A percentile compares a stretch with the other conserved stretches of the same genome.
phyloP scores from a whole-genome alignment of 192 early-diverging fungal species.

The Umbelopsis ramanniana region DNA sequence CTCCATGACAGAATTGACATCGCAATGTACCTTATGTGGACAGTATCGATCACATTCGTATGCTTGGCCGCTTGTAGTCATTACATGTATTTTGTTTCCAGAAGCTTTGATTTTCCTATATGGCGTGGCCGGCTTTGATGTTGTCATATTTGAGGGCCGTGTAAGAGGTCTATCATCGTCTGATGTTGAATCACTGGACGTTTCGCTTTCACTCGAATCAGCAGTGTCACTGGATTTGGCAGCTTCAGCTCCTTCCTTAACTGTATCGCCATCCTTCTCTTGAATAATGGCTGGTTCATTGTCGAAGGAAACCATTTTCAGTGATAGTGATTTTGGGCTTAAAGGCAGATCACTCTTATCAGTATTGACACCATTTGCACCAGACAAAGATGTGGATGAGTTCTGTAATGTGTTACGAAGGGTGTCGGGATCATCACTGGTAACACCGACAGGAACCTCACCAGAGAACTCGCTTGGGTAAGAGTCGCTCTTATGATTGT shows the following conservation, averaged over 20 bases:
- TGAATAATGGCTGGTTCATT: background rate
- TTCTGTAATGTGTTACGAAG: constrained; percentile 23
- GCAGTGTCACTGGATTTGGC: background rate
- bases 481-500: constrained; percentile 22
- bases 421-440: constrained; percentile 10
- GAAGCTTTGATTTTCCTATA: constrained; percentile 27
- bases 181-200: background rate
- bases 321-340: background rate
- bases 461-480: background rate
- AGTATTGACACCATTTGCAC: background rate
- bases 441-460: background rate
- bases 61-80: constrained; percentile 44
- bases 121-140: background rate
- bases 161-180: constrained; percentile 7
- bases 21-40: constrained; percentile 44
- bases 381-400: background rate
- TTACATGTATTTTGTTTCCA: constrained; percentile 46
- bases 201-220: background rate
- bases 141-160: background rate
- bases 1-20: too few relatives aligned
- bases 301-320: background rate
- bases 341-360: background rate
- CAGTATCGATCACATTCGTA: constrained; percentile 62
- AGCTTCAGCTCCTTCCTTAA: background rate
- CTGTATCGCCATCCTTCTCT: too few relatives aligned